Base-by-base conservation (phyloP, 805 yeast genomes). In the Hermanozyma aechmeae region DNA sequence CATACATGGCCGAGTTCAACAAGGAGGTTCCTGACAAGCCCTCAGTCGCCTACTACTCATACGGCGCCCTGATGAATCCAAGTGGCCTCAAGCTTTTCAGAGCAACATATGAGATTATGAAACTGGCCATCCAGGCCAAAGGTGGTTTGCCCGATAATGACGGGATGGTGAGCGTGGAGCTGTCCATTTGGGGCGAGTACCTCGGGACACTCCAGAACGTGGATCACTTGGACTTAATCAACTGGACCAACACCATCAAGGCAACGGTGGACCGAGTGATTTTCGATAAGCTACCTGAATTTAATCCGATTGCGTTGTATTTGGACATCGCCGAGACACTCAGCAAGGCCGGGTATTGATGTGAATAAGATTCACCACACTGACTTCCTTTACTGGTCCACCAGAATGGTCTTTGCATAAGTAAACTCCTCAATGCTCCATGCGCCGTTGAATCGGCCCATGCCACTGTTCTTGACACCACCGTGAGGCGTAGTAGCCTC, bases 141-240 rank as follows among this genome's bases (percentile, higher is more conserved):
- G 24, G 45, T 34, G 37, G 35, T 5, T 5, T 4, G 66, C 75
- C 78, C 4, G 76, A 71, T 12, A 86, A 84, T 48, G 96, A 86
- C 55, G 96, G 96, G 0, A 53, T 87, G 59, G 93, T 86, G 2
- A 78, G 89, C 36, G 79, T 84, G 2, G 57, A 63, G 22, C 80
- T 92, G 34, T 61, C 93, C 1, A 71, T 69, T 43, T 86, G 96
- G 95, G 96, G 96, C 0, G 56, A 73, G 25, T 83, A 81, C 51
- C 48, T 76, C 39, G 96, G 96, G 0, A 81, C 92, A 0, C 50
- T 87, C 20, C 73, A 73, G 23, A 68, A 76, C 38, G 84, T 80
- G 3, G 95, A 86, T 53, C 96, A 86, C 54, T 58, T 84, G 35
- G 95, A 87, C 50, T 57, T 85, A 34, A 83, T 86, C 28, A 87